A percentile compares a stretch with the other conserved stretches of the same genome.
Conservation (phyloP, 257 asterid species). For the Solanum piurae region DNA sequence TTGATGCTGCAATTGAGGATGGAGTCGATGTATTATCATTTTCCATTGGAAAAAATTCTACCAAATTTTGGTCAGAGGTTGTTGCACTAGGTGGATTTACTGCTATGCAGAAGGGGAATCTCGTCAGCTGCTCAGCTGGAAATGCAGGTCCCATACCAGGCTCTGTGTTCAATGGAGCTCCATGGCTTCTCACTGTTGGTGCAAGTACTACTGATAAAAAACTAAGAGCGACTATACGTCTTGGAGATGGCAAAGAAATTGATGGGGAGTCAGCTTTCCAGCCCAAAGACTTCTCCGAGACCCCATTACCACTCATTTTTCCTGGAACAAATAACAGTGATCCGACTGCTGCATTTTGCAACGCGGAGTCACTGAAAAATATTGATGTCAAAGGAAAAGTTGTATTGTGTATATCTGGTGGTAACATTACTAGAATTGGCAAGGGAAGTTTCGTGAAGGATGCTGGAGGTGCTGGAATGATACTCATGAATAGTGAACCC, state of each 20-base stretch:
- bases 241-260: constrained; percentile 13
- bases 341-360: background rate
- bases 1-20: constrained; percentile 22
- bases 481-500: background rate
- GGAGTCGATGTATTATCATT: constrained; percentile 25
- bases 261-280: constrained; percentile 17
- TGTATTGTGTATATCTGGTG: constrained; percentile 16
- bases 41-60: constrained; percentile 7
- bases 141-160: constrained; percentile 11
- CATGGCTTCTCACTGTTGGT: constrained; percentile 37
- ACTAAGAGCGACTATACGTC: background rate
- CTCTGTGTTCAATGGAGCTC: constrained; percentile 22
- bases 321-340: background rate
- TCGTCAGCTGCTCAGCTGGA: constrained; percentile 19
- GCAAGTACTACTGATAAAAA: constrained; percentile 25
- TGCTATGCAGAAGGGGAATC: constrained; percentile 16
- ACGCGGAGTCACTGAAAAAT: constrained; percentile 1
- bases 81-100: constrained; percentile 16
- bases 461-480: constrained; percentile 35
- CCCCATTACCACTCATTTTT: constrained; percentile 3
- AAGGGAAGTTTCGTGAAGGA: constrained; percentile 20
- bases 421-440: background rate
- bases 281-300: constrained; percentile 1
- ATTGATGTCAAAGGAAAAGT: constrained; percentile 13
- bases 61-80: constrained; percentile 7